Evolutionary conservation across 106 monocot genomes (phyloP).

Genomic region (Dendrobium nobile): DNA sequence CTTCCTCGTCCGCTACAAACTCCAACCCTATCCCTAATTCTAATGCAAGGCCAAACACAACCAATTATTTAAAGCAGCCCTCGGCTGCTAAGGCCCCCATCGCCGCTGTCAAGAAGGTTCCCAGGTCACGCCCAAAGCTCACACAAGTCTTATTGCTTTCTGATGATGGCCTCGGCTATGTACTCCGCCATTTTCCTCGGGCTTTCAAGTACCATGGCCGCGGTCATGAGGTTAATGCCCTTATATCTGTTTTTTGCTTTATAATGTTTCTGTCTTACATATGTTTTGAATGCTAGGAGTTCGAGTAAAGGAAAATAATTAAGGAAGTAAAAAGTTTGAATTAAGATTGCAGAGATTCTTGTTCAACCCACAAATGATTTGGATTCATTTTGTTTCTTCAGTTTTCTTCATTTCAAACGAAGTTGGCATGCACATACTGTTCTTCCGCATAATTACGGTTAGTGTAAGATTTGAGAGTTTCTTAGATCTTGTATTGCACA

Average conservation of each 20-base stretch:
- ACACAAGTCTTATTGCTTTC: conserved; percentile 81
- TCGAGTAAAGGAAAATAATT: neutral
- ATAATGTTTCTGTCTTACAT: neutral
- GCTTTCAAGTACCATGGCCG: conserved; percentile 80
- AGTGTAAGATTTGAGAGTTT: too few species aligned
- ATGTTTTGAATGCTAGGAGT: neutral
- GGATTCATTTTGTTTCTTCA: neutral
- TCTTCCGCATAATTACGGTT: too few species aligned
- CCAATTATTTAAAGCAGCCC: conserved; percentile 3
- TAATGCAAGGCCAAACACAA: conserved; percentile 8
- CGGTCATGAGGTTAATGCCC: conserved; percentile 65
- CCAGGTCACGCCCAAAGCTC: conserved; percentile 74
- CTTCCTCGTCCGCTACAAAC: conserved; percentile 35
- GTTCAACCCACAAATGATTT: neutral
- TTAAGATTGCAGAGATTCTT: neutral
- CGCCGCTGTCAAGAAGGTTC: conserved; percentile 35
- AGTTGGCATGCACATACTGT: neutral
- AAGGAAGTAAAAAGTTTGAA: neutral
- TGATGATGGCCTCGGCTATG: conserved; percentile 83
- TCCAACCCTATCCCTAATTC: conserved; percentile 48
- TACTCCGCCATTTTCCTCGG: conserved; percentile 78
- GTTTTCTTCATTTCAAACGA: neutral
- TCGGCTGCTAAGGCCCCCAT: conserved; percentile 9
- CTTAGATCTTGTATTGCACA: too few species aligned
- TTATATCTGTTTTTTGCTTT: neutral